Evolutionary conservation across 148 eudicot genomes (phyloP).

Genomic region (Suaeda aralocaspica): DNA sequence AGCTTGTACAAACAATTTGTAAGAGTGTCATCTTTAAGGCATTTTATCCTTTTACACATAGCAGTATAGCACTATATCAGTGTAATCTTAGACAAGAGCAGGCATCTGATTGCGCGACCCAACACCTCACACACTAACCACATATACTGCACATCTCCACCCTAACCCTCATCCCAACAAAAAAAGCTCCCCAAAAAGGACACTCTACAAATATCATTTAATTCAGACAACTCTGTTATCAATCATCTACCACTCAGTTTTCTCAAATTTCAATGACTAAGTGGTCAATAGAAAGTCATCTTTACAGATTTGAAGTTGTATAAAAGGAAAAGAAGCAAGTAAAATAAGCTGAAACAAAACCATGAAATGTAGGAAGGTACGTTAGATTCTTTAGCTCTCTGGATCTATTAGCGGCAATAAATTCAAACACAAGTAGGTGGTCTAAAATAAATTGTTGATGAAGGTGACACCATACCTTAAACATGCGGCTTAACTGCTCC

Average conservation of each 20-base stretch:
- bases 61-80: too few relatives aligned
- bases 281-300: neutral
- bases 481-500: conserved; percentile 45
- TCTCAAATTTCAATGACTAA: neutral
- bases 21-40: neutral
- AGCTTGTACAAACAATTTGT: neutral
- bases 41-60: neutral
- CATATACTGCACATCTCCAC: too few relatives aligned
- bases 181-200: too few relatives aligned
- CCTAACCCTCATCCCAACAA: too few relatives aligned
- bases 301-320: neutral
- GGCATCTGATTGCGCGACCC: too few relatives aligned
- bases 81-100: too few relatives aligned
- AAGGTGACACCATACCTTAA: conserved; percentile 30
- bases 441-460: neutral
- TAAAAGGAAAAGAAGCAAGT: neutral
- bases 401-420: neutral
- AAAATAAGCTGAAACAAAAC: neutral
- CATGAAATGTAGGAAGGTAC: neutral
- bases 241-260: neutral
- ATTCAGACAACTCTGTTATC: neutral
- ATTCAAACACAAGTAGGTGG: neutral
- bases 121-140: too few relatives aligned
- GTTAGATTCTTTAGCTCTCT: neutral
- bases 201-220: too few relatives aligned